A percentile compares a stretch with the other conserved stretches of the same genome.
phyloP scores from a whole-genome alignment of 192 early-diverging fungal genomes.

The Geosiphon pyriformis region DNA sequence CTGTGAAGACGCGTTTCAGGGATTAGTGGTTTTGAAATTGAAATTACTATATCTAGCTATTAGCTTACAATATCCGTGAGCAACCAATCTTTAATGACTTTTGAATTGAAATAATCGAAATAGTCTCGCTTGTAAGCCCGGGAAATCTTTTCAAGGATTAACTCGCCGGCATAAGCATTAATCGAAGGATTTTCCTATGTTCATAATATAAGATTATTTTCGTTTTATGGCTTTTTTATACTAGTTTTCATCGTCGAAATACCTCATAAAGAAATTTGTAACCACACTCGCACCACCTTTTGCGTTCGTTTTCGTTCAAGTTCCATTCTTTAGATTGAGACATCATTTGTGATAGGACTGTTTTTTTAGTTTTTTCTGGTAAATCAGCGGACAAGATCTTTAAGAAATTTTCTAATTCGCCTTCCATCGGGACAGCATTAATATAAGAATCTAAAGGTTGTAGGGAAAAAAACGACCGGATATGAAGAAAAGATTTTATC shows the following conservation, averaged over 20 bases:
- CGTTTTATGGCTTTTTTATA: background rate
- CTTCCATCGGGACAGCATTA: no score
- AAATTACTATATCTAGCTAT: background rate
- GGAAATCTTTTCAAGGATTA: background rate
- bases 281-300: background rate
- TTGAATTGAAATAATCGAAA: background rate
- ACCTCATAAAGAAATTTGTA: background rate
- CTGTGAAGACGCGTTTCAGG: background rate
- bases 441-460: no score
- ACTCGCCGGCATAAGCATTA: background rate
- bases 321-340: background rate
- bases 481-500: no score
- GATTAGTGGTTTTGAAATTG: background rate
- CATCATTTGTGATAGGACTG: background rate
- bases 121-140: background rate
- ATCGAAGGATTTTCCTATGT: background rate
- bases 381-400: no score
- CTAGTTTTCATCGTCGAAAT: background rate
- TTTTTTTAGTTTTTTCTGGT: background rate
- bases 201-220: background rate
- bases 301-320: background rate
- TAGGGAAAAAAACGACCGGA: no score
- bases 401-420: no score
- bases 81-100: background rate
- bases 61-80: background rate